A percentile compares a stretch with the other conserved stretches of the same genome.
Evolutionary conservation across 192 early-diverging fungal species (phyloP).

Genomic region (Umbelopsis ramanniana): DNA sequence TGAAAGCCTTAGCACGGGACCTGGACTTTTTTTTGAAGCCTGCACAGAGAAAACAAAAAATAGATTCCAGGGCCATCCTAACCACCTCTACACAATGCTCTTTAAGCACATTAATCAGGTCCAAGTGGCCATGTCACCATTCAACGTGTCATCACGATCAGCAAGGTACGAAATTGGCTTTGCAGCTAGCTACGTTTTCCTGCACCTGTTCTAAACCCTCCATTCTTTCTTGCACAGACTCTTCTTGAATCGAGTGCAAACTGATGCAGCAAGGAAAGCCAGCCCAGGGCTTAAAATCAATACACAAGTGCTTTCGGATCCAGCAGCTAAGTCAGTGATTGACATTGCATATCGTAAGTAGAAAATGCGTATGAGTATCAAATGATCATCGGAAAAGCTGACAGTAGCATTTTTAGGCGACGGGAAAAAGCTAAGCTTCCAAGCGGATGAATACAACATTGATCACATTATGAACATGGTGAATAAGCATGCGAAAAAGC

Average conservation of each 20-base stretch:
- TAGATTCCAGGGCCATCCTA: neutral
- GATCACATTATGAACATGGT: conserved; percentile 48
- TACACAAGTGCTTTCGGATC: conserved; percentile 49
- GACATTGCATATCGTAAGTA: conserved; percentile 52
- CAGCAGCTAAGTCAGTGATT: conserved; percentile 43
- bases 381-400: too few species aligned
- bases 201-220: neutral
- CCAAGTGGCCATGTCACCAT: conserved; percentile 58
- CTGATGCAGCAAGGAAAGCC: conserved; percentile 46
- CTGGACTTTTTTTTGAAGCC: neutral
- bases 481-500: conserved; percentile 58
- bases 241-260: conserved; percentile 54
- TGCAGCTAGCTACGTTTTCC: neutral
- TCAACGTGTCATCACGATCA: conserved; percentile 47
- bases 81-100: conserved; percentile 28
- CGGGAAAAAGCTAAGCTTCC: conserved; percentile 49
- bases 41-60: neutral
- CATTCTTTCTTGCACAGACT: conserved; percentile 34
- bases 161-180: conserved; percentile 44
- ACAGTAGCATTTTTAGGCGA: conserved; percentile 37
- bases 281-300: conserved; percentile 54
- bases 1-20: neutral
- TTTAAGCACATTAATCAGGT: conserved; percentile 49
- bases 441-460: conserved; percentile 53
- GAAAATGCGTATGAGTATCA: neutral